Base-by-base conservation (phyloP, 1,284 basidiomycete genomes). In the Sporisorium iseilematis-ciliati region DNA sequence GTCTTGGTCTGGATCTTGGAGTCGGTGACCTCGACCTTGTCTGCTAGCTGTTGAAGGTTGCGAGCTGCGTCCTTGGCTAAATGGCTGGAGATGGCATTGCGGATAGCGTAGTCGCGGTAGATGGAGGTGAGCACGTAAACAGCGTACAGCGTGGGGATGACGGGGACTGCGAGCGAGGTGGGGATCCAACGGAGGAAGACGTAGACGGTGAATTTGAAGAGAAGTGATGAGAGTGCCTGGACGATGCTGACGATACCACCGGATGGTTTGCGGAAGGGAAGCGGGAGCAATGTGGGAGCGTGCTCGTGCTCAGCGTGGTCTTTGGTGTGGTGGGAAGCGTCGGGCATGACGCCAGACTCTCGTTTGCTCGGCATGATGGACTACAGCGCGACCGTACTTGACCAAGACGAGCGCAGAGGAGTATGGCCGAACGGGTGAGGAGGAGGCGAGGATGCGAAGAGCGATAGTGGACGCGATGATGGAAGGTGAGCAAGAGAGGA, bases 151-250 rank as follows among this genome's bases (percentile, higher is more conserved):
- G 52, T 26, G 11, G 80, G 81, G n/a, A 79, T 74, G 23, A 67
- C 56, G 5, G 79, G 74, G 50, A 64, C 71, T 0, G 69, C 70
- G 16, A 76, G 45, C 4, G 65, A 56, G 11, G 69, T 77, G 10
- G 81, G 81, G 26, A 84, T 78, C 78, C 82, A 78, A 10, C 81
- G 75, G 54, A 84, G 49, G 57, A 82, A 84, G 31, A 83, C 38
- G 40, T 59, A 81, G 61, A 79, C 74, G 38, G 62, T n/a, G 2
- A 79, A 43, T 29, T 82, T 81, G 63, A 81, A 79, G 41, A 83
- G 61, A 21, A 80, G 40, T 38, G 77, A 78, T 10, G 65, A 65
- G 18, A 73, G 2, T 7, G 65, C 57, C 57, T 84, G 79, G 2
- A 81, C 23, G 23, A 66, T 25, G 48, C 67, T 61, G n/a, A 68